A percentile compares a stretch with the other conserved stretches of the same genome.
Evolutionary conservation across 2,329 filamentous ascomycete species (phyloP).

Genomic region (Lasiodiplodia sp.): DNA sequence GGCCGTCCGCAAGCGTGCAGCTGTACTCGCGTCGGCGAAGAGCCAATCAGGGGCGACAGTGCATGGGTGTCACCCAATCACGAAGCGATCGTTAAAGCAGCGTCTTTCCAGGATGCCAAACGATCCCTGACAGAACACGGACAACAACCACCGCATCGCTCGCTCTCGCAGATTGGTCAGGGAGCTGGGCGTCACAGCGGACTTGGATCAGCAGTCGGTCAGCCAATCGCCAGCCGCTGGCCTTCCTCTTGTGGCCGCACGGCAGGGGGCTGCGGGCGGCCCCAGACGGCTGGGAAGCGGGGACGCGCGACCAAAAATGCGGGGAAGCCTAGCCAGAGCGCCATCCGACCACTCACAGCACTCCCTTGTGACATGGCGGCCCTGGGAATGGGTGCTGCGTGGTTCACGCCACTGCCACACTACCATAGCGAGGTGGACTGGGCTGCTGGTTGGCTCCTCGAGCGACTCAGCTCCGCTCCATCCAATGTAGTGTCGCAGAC

Average conservation of each 20-base stretch:
- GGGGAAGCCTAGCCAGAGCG: slow-evolving; percentile 2
- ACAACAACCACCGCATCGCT: background rate
- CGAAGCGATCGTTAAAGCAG: slow-evolving; percentile 12
- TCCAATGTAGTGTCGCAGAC: slow-evolving; percentile 19
- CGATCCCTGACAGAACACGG: slow-evolving; percentile 4
- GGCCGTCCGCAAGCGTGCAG: slow-evolving; percentile 16
- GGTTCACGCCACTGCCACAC: slow-evolving; percentile 27
- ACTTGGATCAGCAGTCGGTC: slow-evolving; percentile 8
- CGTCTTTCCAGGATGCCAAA: slow-evolving; percentile 3
- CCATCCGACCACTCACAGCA: slow-evolving; percentile 6
- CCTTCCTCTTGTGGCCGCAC: slow-evolving; percentile 11
- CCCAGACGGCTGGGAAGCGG: slow-evolving; percentile 27
- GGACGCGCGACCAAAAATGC: slow-evolving; percentile 18
- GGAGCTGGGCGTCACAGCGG: slow-evolving; percentile 16
- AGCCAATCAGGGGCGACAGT: background rate
- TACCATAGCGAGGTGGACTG: slow-evolving; percentile 1
- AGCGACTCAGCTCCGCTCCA: slow-evolving; percentile 1
- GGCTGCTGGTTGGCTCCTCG: slow-evolving; percentile 3
- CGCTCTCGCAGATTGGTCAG: background rate
- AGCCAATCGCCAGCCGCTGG: slow-evolving; percentile 7
- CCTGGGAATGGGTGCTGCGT: background rate
- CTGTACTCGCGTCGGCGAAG: background rate
- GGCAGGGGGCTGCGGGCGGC: slow-evolving; percentile 24
- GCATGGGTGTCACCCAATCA: slow-evolving; percentile 13
- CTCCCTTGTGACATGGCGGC: slow-evolving; percentile 5